A percentile compares a stretch with the other conserved stretches of the same genome.
Evolutionary conservation across 805 yeast species (phyloP).

Genomic region (Yarrowia bubula): DNA sequence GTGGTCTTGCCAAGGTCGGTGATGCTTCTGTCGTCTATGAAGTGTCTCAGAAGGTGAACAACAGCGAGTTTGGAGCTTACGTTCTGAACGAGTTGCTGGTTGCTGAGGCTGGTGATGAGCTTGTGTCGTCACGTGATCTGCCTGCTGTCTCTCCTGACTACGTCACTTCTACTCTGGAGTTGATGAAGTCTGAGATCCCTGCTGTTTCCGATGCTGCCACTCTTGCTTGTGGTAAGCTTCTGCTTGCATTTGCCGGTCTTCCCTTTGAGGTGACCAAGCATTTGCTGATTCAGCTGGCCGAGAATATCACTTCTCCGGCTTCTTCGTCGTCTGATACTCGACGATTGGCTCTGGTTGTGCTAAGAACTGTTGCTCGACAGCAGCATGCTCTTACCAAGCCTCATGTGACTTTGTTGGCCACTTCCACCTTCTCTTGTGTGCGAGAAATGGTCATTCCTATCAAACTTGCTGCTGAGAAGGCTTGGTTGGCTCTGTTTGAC

Average conservation of each 20-base stretch:
- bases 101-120: conserved; percentile 7
- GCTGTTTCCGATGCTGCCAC: conserved; percentile 73
- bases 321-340: conserved; percentile 72
- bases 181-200: conserved; percentile 49
- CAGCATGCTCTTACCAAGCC: conserved; percentile 54
- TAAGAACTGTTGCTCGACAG: conserved; percentile 70
- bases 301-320: conserved; percentile 50
- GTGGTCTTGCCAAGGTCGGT: conserved; percentile 69
- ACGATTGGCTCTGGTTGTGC: conserved; percentile 70
- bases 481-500: conserved; percentile 68
- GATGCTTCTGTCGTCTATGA: conserved; percentile 38
- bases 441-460: conserved; percentile 89
- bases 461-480: conserved; percentile 91
- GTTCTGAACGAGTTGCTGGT: conserved; percentile 36
- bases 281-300: conserved; percentile 55
- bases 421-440: conserved; percentile 75
- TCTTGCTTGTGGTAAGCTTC: conserved; percentile 76
- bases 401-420: conserved; percentile 55
- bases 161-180: conserved; percentile 33
- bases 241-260: conserved; percentile 49
- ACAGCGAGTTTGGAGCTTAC: conserved; percentile 28
- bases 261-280: conserved; percentile 43
- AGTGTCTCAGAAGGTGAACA: conserved; percentile 27
- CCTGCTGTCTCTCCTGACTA: background rate
- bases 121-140: background rate